Conservation (phyloP, 2,329 filamentous ascomycete genomes). For the Diaporthe humulicola region DNA sequence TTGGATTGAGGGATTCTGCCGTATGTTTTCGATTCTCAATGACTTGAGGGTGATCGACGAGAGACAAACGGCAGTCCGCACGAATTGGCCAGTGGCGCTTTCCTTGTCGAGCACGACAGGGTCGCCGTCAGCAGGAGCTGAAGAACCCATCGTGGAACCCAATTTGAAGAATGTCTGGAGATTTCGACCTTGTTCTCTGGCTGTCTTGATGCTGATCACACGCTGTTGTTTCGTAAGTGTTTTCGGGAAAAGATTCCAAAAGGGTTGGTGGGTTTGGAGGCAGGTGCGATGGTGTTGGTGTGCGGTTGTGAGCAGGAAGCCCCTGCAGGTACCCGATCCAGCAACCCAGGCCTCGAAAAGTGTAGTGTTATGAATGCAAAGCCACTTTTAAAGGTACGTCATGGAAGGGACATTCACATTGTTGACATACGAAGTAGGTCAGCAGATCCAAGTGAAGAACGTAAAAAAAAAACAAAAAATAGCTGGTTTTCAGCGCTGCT, state of each 20-base stretch:
- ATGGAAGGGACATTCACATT: neutral
- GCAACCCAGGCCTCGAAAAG: neutral
- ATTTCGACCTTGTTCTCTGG: no score
- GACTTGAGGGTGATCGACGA: constrained; percentile 68
- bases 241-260: neutral
- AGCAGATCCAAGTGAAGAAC: neutral
- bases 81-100: constrained; percentile 73
- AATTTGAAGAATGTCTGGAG: neutral
- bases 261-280: neutral
- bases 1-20: constrained; percentile 61
- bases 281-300: constrained; percentile 17
- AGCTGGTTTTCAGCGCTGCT: no score
- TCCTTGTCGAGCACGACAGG: constrained; percentile 68
- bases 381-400: no score
- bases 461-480: no score
- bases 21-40: constrained; percentile 66
- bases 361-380: neutral
- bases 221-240: neutral
- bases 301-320: constrained; percentile 10
- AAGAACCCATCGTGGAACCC: constrained; percentile 24
- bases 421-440: neutral
- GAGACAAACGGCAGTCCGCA: constrained; percentile 68
- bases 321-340: constrained; percentile 22
- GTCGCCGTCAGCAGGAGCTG: constrained; percentile 2
- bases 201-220: neutral